Evolutionary conservation across 2,329 filamentous ascomycete species (phyloP), one percentile per base, ranked within the genome.

Genomic region (Calonectria pteridis): DNA sequence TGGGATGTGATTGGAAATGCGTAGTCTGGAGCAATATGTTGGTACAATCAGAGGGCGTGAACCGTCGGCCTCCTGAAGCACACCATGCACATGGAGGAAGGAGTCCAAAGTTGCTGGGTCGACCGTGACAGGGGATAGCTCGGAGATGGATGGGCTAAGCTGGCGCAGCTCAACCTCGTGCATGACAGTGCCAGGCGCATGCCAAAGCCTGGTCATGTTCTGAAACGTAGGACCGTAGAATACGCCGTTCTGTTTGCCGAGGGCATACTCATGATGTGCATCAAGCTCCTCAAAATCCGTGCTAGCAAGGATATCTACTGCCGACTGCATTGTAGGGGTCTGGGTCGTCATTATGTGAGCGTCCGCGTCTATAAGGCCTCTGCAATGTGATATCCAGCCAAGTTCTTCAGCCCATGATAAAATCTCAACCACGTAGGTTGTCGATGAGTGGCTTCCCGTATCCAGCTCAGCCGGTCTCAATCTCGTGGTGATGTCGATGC

Each of bases 1-100:
- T 3, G 78, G 76, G 16, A 83, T 82, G 3, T 71, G 74, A 67
- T 83, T 83, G 6, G 81, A 83, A 51, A 83, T 76, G 37, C 80
- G 79, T 14, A 83, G 71, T 13, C 80, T 77, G 23, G 76, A 77
- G 43, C 83, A 72, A 67, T 82, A 81, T 55, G 79, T 83, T 18
- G 82, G 81, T 80, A 83, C 81, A 64, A 77, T 71, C 20, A 80
- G 80, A 6, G 76, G 77, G 51, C 71, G 71, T 53, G 74, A 72
- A 40, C 77, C 77, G 28, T 81, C 75, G 11, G 72, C 73, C 20
- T 75, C 55, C 37, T 77, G 76, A 6, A 82, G 73, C 29, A 77
- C 77, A 18, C 75, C 77, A 5, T 72, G 55, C 9, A 78, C 81
- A 63, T 81, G 80, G n/a, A 82, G 75, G 23, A 81, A 78, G 13